phyloP scores from a whole-genome alignment of 2,329 filamentous ascomycete species.

The Calonectria leucothoes region DNA sequence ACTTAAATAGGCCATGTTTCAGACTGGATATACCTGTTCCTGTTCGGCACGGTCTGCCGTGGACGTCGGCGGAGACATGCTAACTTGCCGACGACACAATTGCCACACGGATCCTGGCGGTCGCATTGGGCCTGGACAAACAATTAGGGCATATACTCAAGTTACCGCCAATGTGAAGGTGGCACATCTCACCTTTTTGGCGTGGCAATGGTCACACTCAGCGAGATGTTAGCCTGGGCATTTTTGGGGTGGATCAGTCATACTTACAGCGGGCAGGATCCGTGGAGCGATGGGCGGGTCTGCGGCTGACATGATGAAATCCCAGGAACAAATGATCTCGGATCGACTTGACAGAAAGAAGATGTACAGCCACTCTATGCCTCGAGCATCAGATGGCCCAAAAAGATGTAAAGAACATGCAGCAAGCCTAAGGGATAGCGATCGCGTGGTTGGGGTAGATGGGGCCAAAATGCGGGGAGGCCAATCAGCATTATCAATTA shows the following conservation, averaged over 20 bases:
- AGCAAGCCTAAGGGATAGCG: neutral
- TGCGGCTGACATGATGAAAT: neutral
- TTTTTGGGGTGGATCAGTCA: neutral
- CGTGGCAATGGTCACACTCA: conserved; percentile 3
- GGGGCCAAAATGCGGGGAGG: neutral
- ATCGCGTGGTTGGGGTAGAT: neutral
- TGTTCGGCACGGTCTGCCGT: neutral
- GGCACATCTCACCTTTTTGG: neutral
- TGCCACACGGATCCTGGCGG: neutral
- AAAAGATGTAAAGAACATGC: neutral
- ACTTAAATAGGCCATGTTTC: no score
- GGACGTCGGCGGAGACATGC: neutral
- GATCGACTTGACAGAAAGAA: neutral
- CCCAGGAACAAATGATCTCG: neutral
- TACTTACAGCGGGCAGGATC: neutral
- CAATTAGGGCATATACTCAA: neutral
- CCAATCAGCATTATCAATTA: conserved; percentile 1
- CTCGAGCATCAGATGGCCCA: neutral
- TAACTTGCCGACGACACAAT: neutral
- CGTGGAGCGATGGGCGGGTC: neutral
- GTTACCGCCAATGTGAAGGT: neutral
- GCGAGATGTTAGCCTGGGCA: neutral
- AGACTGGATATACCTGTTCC: neutral
- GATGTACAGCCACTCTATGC: neutral
- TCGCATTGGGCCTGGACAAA: neutral